phyloP scores from a whole-genome alignment of 805 yeast genomes.

The Metschnikowia dekortorum region DNA sequence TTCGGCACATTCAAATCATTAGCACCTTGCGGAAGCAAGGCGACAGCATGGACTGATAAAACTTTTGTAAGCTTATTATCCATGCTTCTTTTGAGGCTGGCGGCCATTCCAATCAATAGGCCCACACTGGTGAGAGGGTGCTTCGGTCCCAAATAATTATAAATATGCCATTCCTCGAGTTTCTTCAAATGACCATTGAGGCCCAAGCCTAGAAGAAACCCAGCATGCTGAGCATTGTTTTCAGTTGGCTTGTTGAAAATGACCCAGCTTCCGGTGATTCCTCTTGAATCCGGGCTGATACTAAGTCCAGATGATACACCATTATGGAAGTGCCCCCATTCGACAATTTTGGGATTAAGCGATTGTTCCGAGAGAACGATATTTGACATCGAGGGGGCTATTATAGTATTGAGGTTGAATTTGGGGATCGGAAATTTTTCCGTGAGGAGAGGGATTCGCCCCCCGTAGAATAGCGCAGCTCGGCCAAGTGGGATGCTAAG shows the following conservation, averaged over 20 bases:
- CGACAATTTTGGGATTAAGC: conserved; percentile 45
- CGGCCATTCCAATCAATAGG: conserved; percentile 85
- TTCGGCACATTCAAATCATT: conserved; percentile 80
- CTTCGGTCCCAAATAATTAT: conserved; percentile 87
- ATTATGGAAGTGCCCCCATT: conserved; percentile 89
- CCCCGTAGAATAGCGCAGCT: conserved; percentile 65
- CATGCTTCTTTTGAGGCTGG: conserved; percentile 78
- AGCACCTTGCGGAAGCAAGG: conserved; percentile 86
- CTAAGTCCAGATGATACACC: conserved; percentile 87
- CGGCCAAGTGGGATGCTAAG: conserved; percentile 74
- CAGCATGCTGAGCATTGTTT: conserved; percentile 83
- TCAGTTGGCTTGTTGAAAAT: conserved; percentile 74
- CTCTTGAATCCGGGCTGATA: conserved; percentile 62
- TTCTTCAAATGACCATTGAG: conserved; percentile 79
- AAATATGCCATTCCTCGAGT: conserved; percentile 94
- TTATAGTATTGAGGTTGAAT: conserved; percentile 61
- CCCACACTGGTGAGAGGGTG: conserved; percentile 84
- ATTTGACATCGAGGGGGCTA: conserved; percentile 63
- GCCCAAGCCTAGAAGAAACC: conserved; percentile 89
- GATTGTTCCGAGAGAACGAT: conserved; percentile 53
- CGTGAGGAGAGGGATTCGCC: conserved; percentile 73
- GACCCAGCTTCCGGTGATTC: conserved; percentile 87
- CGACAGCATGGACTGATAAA: conserved; percentile 87
- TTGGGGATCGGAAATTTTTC: conserved; percentile 79
- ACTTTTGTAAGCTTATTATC: conserved; percentile 86